phyloP scores from a whole-genome alignment of 257 asterid species.

The Echium plantagineum region DNA sequence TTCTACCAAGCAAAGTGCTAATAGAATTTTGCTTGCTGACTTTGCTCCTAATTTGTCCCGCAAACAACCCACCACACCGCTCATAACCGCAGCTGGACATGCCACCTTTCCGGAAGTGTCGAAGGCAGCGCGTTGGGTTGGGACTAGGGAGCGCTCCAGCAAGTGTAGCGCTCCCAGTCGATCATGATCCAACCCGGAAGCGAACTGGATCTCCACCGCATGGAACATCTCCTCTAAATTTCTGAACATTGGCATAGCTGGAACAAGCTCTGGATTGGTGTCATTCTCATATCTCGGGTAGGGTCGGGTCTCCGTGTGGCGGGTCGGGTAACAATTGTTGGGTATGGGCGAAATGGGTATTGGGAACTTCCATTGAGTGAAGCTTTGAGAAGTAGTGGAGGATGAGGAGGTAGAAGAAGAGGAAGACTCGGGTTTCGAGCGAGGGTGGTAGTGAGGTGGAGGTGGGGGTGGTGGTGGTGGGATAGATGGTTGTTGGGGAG shows the following conservation, averaged over 20 bases:
- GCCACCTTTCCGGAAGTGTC: conserved; percentile 15
- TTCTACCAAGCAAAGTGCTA: conserved; percentile 60
- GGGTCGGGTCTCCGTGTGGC: conserved; percentile 11
- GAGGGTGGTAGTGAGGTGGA: conserved; percentile 8
- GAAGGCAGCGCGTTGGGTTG: conserved; percentile 39
- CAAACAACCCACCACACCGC: conserved; percentile 43
- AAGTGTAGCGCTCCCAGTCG: conserved; percentile 41
- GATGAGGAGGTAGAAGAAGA: conserved; percentile 65
- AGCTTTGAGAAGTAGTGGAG: conserved; percentile 67
- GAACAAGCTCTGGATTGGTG: conserved; percentile 7
- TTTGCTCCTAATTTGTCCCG: conserved; percentile 35
- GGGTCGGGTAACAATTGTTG: conserved; percentile 16
- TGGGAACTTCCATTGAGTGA: conserved; percentile 75
- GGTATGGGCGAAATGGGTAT: conserved; percentile 35
- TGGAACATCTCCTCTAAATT: conserved; percentile 47
- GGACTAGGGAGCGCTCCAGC: conserved; percentile 52
- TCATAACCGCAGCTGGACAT: conserved; percentile 42
- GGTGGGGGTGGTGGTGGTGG: conserved; percentile 12
- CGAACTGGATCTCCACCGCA: conserved; percentile 44
- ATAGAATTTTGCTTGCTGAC: conserved; percentile 54
- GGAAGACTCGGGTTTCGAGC: conserved; percentile 24
- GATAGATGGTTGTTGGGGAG: conserved; percentile 12
- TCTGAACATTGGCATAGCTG: conserved; percentile 13
- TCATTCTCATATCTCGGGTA: conserved; percentile 2
- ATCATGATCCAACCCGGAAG: conserved; percentile 32